Evolutionary conservation across 2,329 filamentous ascomycete genomes (phyloP).

Genomic region (Talaromyces sp.): DNA sequence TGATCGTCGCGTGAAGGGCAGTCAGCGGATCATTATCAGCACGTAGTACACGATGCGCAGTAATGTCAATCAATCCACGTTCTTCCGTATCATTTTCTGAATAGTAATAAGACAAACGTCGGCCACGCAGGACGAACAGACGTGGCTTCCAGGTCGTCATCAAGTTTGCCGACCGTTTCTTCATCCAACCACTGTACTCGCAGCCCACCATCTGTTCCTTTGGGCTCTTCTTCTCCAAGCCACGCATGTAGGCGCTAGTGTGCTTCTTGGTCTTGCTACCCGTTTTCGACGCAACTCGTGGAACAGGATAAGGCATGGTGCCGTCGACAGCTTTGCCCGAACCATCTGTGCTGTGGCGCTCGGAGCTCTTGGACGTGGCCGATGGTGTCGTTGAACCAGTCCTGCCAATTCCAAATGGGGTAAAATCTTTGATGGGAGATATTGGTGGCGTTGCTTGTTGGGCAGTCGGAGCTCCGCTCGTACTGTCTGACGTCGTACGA

Average conservation of each 20-base stretch:
- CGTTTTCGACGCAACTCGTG: slow-evolving; percentile 49
- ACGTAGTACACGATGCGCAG: slow-evolving; percentile 91
- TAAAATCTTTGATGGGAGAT: slow-evolving; percentile 51
- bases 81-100: slow-evolving; percentile 88
- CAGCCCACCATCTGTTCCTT: slow-evolving; percentile 78
- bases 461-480: slow-evolving; percentile 47
- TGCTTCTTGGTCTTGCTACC: slow-evolving; percentile 77
- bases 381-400: slow-evolving; percentile 71
- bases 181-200: slow-evolving; percentile 99
- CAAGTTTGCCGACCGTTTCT: slow-evolving; percentile 92
- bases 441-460: slow-evolving; percentile 40
- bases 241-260: slow-evolving; percentile 88
- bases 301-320: slow-evolving; percentile 46
- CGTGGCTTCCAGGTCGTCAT: slow-evolving; percentile 98
- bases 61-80: slow-evolving; percentile 95
- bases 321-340: slow-evolving; percentile 49
- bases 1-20: slow-evolving; percentile 85
- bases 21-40: slow-evolving; percentile 89
- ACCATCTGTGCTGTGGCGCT: slow-evolving; percentile 69
- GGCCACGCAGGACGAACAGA: slow-evolving; percentile 89
- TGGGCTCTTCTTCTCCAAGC: slow-evolving; percentile 75
- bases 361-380: slow-evolving; percentile 65
- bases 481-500: slow-evolving; percentile 75
- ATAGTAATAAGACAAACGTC: slow-evolving; percentile 93
- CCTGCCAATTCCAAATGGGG: slow-evolving; percentile 64